Percentiles rank a stretch among this genome's conserved stretches.
These are phyloP conservation scores for Balamuthia mandrillaris DNA, from an alignment of 208 protist genomes.

Conservation along the genomic window DNA sequence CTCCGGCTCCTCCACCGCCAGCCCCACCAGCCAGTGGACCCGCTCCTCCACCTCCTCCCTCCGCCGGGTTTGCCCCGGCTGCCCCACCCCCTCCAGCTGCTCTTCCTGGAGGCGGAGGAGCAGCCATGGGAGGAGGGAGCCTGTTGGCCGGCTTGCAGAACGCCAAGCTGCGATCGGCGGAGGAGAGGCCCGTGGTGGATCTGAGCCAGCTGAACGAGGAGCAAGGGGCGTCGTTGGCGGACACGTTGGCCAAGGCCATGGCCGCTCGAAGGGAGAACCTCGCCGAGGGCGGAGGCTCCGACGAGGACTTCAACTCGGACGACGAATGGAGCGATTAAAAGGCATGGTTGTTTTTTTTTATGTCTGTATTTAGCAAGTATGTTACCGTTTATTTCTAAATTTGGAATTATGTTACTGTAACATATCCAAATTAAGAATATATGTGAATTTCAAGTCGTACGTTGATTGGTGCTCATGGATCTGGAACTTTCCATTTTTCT, in stretches of 20 bases:
- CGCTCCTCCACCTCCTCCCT: not conserved
- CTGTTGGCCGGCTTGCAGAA: not conserved
- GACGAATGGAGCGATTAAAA: slow-evolving; percentile 33
- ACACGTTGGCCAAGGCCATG: slow-evolving; percentile 33
- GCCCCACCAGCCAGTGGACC: not conserved
- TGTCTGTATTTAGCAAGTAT: no score
- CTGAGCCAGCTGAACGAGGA: slow-evolving; percentile 1
- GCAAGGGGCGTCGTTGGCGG: not conserved
- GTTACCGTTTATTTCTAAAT: no score
- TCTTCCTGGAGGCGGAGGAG: not conserved
- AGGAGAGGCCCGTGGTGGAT: not conserved
- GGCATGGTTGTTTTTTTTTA: no score
- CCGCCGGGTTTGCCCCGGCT: no score
- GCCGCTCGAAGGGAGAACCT: slow-evolving; percentile 1
- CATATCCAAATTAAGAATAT: no score
- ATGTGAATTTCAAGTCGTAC: no score
- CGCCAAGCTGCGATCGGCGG: not conserved
- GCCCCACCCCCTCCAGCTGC: not conserved
- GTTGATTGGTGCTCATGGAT: no score
- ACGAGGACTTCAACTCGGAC: slow-evolving; percentile 18
- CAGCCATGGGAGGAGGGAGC: not conserved
- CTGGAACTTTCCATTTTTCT: no score
- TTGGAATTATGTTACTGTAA: no score
- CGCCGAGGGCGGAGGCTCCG: not conserved
- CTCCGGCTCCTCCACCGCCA: not conserved